Percentiles rank a stretch among this genome's conserved stretches.
Conservation (phyloP, 2,329 filamentous ascomycete genomes). For the Hymenoscyphus occultus region DNA sequence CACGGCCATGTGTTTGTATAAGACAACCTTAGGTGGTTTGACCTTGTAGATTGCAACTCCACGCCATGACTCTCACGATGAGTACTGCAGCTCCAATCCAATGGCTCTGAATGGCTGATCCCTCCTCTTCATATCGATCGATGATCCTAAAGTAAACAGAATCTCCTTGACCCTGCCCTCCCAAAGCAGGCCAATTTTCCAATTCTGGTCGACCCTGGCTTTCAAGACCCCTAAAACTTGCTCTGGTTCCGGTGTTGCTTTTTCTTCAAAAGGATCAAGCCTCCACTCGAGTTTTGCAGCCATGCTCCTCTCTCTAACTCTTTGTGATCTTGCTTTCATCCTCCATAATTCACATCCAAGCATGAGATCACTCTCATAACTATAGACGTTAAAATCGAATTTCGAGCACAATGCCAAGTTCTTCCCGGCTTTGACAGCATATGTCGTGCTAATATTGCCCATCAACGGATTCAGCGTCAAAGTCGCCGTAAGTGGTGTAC, state of each 20-base stretch:
- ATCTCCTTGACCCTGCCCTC: conserved; percentile 90
- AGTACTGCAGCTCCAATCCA: conserved; percentile 79
- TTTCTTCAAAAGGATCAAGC: conserved; percentile 39
- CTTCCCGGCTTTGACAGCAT: conserved; percentile 82
- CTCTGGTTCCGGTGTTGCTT: conserved; percentile 46
- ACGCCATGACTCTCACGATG: conserved; percentile 53
- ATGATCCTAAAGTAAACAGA: conserved; percentile 85
- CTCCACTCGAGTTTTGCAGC: conserved; percentile 54
- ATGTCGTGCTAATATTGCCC: conserved; percentile 87
- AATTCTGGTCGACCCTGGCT: conserved; percentile 82
- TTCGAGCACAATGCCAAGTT: conserved; percentile 83
- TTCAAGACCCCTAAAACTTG: conserved; percentile 86
- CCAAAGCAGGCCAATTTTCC: conserved; percentile 84
- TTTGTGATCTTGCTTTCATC: conserved; percentile 41
- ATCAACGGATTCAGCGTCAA: conserved; percentile 91
- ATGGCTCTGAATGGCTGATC: conserved; percentile 76
- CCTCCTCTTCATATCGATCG: conserved; percentile 72
- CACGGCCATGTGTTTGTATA: neutral
- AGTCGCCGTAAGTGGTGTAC: conserved; percentile 90
- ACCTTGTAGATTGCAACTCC: neutral
- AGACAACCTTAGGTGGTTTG: neutral
- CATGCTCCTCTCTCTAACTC: conserved; percentile 45
- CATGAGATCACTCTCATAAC: conserved; percentile 92
- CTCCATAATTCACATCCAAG: conserved; percentile 93
- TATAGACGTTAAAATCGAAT: conserved; percentile 97